Evolutionary conservation across 495 filamentous ascomycete species (phyloP).

Genomic region (Hypoxylon fragiforme): DNA sequence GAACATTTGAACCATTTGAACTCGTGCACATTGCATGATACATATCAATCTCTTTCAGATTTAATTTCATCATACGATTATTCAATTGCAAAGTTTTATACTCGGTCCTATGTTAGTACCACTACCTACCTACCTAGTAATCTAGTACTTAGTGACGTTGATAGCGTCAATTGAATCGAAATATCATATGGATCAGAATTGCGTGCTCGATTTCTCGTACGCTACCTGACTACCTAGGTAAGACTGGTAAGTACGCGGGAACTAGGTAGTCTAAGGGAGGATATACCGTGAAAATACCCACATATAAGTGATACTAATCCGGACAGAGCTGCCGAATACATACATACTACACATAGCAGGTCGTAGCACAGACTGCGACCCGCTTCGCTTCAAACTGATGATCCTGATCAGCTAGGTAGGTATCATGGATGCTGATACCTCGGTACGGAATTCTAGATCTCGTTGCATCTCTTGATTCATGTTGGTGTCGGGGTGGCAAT

Average conservation of each 20-base stretch:
- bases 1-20: not conserved
- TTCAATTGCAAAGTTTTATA: not conserved
- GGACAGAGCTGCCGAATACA: slow-evolving; percentile 23
- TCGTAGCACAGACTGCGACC: slow-evolving; percentile 6
- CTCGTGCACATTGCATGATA: too few relatives aligned
- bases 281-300: slow-evolving; percentile 4
- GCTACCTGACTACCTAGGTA: not conserved
- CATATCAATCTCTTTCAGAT: too few relatives aligned
- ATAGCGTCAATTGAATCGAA: not conserved
- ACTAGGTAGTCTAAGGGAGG: not conserved
- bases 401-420: not conserved
- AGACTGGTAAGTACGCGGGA: not conserved
- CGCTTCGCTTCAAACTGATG: not conserved
- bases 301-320: slow-evolving; percentile 2
- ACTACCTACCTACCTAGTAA: too few relatives aligned
- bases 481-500: too few relatives aligned
- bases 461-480: too few relatives aligned
- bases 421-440: not conserved
- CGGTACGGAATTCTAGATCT: too few relatives aligned
- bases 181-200: slow-evolving; percentile 12
- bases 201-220: slow-evolving; percentile 6
- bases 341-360: too few relatives aligned
- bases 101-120: too few relatives aligned
- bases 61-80: slow-evolving; percentile 18
- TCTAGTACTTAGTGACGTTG: too few relatives aligned